These are phyloP conservation scores for Xylaria polymorpha DNA, from an alignment of 2,329 filamentous ascomycete species.

Conservation along the genomic window DNA sequence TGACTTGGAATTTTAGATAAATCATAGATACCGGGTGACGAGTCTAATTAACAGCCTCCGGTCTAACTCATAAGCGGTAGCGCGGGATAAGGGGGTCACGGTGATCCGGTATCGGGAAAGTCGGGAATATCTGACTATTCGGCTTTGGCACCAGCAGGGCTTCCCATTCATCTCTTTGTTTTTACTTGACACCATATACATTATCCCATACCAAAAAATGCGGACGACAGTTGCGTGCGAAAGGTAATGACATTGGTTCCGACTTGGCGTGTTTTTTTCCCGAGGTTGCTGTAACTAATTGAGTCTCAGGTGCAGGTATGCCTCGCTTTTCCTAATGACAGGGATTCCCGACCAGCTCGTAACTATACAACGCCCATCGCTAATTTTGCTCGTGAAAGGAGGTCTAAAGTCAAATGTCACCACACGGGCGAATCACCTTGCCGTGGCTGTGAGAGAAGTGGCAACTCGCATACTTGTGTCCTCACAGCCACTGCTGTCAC, in stretches of 20 bases:
- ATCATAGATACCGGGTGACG: not conserved
- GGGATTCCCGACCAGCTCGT: slow-evolving; percentile 25
- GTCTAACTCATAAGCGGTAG: slow-evolving; percentile 9
- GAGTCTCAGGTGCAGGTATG: slow-evolving; percentile 32
- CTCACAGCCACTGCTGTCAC: slow-evolving; percentile 28
- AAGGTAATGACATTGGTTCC: slow-evolving; percentile 23
- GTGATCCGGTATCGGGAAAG: slow-evolving; percentile 38
- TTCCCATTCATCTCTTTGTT: slow-evolving; percentile 1
- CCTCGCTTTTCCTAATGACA: not conserved
- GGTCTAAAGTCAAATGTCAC: slow-evolving; percentile 38
- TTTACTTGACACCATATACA: not conserved
- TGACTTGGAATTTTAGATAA: not conserved
- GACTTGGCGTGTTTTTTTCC: not conserved
- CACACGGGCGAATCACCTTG: slow-evolving; percentile 34
- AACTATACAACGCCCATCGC: not conserved
- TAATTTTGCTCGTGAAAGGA: slow-evolving; percentile 26
- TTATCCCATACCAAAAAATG: slow-evolving; percentile 17
- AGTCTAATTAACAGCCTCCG: not conserved
- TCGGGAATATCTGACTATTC: slow-evolving; percentile 30
- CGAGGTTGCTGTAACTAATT: slow-evolving; percentile 17
- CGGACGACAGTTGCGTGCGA: slow-evolving; percentile 38
- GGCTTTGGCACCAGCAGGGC: slow-evolving; percentile 23
- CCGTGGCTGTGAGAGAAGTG: slow-evolving; percentile 32
- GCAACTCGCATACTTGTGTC: slow-evolving; percentile 30
- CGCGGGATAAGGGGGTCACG: not conserved